Percentiles rank a stretch among this genome's conserved stretches.
phyloP scores from a whole-genome alignment of 176 grass and related monocot genomes.

The Poa pratensis region DNA sequence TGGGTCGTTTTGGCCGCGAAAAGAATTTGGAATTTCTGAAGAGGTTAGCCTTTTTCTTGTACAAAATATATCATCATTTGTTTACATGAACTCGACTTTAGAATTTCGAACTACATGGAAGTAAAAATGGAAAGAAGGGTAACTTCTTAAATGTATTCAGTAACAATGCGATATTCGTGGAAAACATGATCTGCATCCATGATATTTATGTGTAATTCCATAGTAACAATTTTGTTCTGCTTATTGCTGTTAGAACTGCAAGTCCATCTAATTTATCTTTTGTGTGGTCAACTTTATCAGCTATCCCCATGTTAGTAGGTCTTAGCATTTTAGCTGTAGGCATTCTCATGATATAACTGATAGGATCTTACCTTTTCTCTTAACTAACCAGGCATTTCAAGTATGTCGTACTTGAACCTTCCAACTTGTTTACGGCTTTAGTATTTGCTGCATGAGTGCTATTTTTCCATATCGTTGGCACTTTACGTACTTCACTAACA shows the following conservation, averaged over 20 bases:
- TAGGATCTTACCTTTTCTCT: slow-evolving; percentile 14
- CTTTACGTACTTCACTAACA: slow-evolving; percentile 41
- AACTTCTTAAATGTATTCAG: neutral
- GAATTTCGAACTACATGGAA: neutral
- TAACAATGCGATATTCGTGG: slow-evolving; percentile 22
- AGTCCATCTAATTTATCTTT: neutral
- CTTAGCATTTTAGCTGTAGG: slow-evolving; percentile 27
- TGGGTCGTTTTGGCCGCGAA: slow-evolving; percentile 91
- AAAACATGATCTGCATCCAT: neutral
- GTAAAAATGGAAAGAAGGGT: slow-evolving; percentile 19
- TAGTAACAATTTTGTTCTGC: slow-evolving; percentile 10
- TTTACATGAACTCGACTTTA: neutral
- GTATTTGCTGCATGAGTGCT: slow-evolving; percentile 27
- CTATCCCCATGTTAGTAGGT: neutral
- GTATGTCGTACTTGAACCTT: neutral
- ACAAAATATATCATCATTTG: neutral
- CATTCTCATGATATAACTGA: neutral
- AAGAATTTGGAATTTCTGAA: slow-evolving; percentile 99
- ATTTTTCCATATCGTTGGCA: slow-evolving; percentile 15
- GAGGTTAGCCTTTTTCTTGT: slow-evolving; percentile 53
- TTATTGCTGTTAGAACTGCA: slow-evolving; percentile 18
- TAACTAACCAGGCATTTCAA: slow-evolving; percentile 3
- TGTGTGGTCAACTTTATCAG: slow-evolving; percentile 21
- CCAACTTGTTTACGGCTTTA: neutral
- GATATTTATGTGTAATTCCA: slow-evolving; percentile 29